Percentiles rank a stretch among this genome's conserved stretches.
Evolutionary conservation across 139 green algal species (phyloP).

Genomic region (Nannochloris sp.): DNA sequence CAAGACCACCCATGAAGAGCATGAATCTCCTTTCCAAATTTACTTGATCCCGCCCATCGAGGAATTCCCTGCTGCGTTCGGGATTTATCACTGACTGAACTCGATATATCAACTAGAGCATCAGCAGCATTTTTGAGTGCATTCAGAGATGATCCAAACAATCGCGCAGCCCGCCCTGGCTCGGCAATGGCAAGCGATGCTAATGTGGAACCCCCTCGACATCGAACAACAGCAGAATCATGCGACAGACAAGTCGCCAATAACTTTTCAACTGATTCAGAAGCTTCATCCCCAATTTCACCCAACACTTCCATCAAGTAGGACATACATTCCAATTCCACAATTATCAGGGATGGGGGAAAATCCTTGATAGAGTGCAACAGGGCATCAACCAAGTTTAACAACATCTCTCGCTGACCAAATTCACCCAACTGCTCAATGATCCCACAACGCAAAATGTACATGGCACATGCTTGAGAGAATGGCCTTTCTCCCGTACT

Average conservation of each 20-base stretch:
- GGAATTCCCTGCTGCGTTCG: constrained; percentile 9
- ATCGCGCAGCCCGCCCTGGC: constrained; percentile 32
- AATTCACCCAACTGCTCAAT: constrained; percentile 63
- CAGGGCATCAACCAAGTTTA: constrained; percentile 34
- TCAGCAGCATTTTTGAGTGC: constrained; percentile 12
- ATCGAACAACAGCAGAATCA: constrained; percentile 9
- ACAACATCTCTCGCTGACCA: constrained; percentile 44
- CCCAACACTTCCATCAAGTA: constrained; percentile 69
- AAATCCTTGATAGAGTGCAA: constrained; percentile 14
- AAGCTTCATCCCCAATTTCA: constrained; percentile 41
- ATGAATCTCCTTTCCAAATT: constrained; percentile 42
- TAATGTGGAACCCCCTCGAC: constrained; percentile 53
- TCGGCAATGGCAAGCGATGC: constrained; percentile 53
- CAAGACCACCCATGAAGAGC: constrained; percentile 53
- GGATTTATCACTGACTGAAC: constrained; percentile 20
- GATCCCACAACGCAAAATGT: constrained; percentile 62
- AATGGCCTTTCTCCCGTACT: constrained; percentile 38
- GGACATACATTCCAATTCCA: constrained; percentile 48
- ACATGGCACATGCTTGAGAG: constrained; percentile 64
- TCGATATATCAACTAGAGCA: constrained; percentile 20
- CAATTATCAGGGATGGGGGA: constrained; percentile 39
- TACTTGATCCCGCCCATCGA: constrained; percentile 12
- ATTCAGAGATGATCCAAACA: constrained; percentile 33
- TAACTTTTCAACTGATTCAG: constrained; percentile 31
- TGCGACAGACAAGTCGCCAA: constrained; percentile 34